phyloP scores from a whole-genome alignment of 176 grass and related monocot species.

The Paspalum notatum region DNA sequence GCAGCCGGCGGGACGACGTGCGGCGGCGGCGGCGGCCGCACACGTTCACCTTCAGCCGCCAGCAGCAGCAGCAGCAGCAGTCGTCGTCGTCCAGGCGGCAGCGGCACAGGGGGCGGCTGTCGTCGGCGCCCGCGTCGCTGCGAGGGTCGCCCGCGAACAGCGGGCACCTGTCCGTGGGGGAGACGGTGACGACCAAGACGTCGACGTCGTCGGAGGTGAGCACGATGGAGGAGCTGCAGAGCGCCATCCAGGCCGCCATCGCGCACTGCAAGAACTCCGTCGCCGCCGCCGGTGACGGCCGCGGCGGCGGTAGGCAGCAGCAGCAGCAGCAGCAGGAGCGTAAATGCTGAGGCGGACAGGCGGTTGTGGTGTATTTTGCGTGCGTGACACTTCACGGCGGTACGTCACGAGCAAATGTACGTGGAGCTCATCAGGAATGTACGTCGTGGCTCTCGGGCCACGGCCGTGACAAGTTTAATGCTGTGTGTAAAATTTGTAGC shows the following conservation, averaged over 20 bases:
- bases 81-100: background rate
- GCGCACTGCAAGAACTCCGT: slow-evolving; percentile 92
- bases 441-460: background rate
- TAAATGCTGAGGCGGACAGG: slow-evolving; percentile 41
- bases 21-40: slow-evolving; percentile 31
- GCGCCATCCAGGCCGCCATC: slow-evolving; percentile 91
- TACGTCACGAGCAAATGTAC: slow-evolving; percentile 33
- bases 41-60: slow-evolving; percentile 50
- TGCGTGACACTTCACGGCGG: background rate
- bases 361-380: slow-evolving; percentile 20
- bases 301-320: background rate
- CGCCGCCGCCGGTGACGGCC: slow-evolving; percentile 2
- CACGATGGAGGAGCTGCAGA: slow-evolving; percentile 95
- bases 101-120: slow-evolving; percentile 33
- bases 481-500: background rate
- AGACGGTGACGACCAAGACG: slow-evolving; percentile 32
- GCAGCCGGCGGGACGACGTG: background rate
- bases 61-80: too few relatives aligned
- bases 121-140: slow-evolving; percentile 68
- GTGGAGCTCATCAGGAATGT: background rate
- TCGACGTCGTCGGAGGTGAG: slow-evolving; percentile 69
- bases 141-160: slow-evolving; percentile 64
- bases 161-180: slow-evolving; percentile 50
- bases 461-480: slow-evolving; percentile 21
- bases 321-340: background rate